phyloP scores from a whole-genome alignment of 208 protist species.

The Trypanosomatidae sp. region DNA sequence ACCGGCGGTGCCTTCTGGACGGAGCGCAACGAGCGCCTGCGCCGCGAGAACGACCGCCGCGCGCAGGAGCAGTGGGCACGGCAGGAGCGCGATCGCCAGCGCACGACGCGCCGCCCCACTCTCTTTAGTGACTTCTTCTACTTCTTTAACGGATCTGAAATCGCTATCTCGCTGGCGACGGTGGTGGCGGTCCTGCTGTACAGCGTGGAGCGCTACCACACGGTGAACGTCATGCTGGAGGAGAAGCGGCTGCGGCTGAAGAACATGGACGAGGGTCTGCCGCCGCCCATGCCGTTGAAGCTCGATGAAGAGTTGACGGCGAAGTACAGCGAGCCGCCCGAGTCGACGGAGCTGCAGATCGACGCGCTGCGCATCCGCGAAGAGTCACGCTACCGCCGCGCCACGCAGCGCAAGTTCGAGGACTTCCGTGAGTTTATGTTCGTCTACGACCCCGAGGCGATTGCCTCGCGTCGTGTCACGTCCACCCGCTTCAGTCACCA shows the following conservation, averaged over 20 bases:
- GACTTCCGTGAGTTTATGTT: slow-evolving; percentile 85
- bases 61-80: slow-evolving; percentile 21
- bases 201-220: slow-evolving; percentile 55
- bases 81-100: slow-evolving; percentile 24
- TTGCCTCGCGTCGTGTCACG: slow-evolving; percentile 47
- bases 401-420: slow-evolving; percentile 68
- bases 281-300: slow-evolving; percentile 63
- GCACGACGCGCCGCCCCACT: slow-evolving; percentile 7
- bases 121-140: slow-evolving; percentile 24
- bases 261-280: slow-evolving; percentile 73
- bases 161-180: slow-evolving; percentile 41
- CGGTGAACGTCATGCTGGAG: slow-evolving; percentile 41
- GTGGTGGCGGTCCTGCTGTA: slow-evolving; percentile 45
- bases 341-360: slow-evolving; percentile 35
- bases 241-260: slow-evolving; percentile 44
- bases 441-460: slow-evolving; percentile 67
- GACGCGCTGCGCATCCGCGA: slow-evolving; percentile 50
- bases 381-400: slow-evolving; percentile 54
- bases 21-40: slow-evolving; percentile 38
- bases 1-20: slow-evolving; percentile 53
- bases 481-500: slow-evolving; percentile 61
- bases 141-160: slow-evolving; percentile 49
- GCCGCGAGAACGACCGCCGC: slow-evolving; percentile 31
- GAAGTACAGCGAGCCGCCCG: slow-evolving; percentile 41
- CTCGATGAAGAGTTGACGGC: slow-evolving; percentile 38